These are phyloP conservation scores for Grigorovia humatica DNA, from an alignment of 805 yeast genomes.

Conservation along the genomic window DNA sequence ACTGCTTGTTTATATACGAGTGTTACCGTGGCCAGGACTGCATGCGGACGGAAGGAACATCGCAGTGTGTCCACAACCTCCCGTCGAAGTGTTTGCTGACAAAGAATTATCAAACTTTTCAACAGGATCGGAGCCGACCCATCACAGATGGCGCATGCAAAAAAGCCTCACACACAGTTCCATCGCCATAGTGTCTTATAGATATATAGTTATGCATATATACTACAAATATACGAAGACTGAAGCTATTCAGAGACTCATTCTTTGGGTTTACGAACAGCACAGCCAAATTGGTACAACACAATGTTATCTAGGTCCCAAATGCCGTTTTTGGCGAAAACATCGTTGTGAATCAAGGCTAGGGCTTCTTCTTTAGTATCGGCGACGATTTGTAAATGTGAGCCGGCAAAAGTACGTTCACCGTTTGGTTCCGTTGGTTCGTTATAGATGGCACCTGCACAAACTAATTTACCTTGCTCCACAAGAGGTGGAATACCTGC, in stretches of 20 bases:
- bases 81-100: background rate
- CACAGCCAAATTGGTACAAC: constrained; percentile 45
- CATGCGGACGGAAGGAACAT: too few relatives aligned
- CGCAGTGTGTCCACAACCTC: too few relatives aligned
- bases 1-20: too few relatives aligned
- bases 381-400: constrained; percentile 53
- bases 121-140: background rate
- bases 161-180: background rate
- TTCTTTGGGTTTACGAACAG: constrained; percentile 33
- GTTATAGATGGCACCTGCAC: constrained; percentile 43
- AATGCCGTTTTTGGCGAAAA: constrained; percentile 53
- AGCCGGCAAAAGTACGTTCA: constrained; percentile 52
- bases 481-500: constrained; percentile 36
- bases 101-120: background rate
- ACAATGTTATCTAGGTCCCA: constrained; percentile 64
- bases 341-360: constrained; percentile 52
- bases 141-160: background rate
- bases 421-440: constrained; percentile 34
- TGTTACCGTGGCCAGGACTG: too few relatives aligned
- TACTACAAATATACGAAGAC: background rate
- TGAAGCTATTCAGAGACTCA: background rate
- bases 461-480: constrained; percentile 35
- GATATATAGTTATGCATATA: background rate
- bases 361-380: constrained; percentile 55
- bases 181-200: too few relatives aligned